Evolutionary conservation across 306 rosid genomes (phyloP), one percentile per base, ranked within the genome.

Genomic region (Adenanthera pavonina): DNA sequence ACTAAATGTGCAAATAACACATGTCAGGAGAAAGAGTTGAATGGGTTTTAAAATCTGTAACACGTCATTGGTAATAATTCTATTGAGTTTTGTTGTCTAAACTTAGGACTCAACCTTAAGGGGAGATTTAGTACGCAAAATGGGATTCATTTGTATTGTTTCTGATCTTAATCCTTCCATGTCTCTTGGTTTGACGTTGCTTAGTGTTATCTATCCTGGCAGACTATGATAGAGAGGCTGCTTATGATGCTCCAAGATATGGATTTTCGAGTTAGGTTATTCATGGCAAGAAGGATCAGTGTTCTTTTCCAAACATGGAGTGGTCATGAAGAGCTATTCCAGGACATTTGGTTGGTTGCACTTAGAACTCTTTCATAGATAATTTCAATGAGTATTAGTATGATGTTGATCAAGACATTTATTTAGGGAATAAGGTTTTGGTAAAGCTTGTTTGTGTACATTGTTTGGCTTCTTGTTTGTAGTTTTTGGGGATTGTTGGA

Each of bases 291-390:
- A 85, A 87, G 87, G 66, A 87, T 93, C 51, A 86, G 90, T 78
- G 91, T 95, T 84, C 98, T 95, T 89, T 92, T 95, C 85, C 95
- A 90, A 82, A 95, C 95, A 57, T 92, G 97, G 98, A 97, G 92
- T 86, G 98, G 97, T 20, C 98, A 95, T 71, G 87, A 88, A 77
- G 98, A 91, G 83, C 89, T 95, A 73, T 95, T 95, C 85, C 89
- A 89, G 57, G 98, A 95, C 89, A 90, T 95, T 77, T 91, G 97
- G 98, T 95, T 19, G 46, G 97, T 88, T 78, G 16, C 80, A 44
- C 74, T 57, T 12, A 53, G 72, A 67, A 35, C 41, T 52, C 3
- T 46, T 14, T 35, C 10, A 59, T 14, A 76, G 62, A 75, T 72
- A 17, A 41, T 71, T 20, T 69, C 40, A 43, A 51, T 15, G 10